A percentile compares a stretch with the other conserved stretches of the same genome.
Evolutionary conservation across 352 stramenopile species (phyloP).

Genomic region (Globisporangium rhizosaccharum): DNA sequence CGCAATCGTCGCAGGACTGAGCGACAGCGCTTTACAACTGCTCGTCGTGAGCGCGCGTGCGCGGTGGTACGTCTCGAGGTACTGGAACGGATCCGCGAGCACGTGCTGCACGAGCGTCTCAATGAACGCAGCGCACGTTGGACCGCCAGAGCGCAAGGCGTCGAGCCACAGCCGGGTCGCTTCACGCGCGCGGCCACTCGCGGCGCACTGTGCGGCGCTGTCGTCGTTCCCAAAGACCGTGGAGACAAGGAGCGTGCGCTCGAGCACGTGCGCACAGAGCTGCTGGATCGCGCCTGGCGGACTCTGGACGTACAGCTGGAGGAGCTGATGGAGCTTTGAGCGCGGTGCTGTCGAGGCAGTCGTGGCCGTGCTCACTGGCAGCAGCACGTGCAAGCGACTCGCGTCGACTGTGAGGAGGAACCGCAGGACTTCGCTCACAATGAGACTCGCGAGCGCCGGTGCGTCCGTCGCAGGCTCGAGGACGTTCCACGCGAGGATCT

Average conservation of each 20-base stretch:
- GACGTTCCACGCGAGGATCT: conserved; percentile 59
- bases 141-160: conserved; percentile 34
- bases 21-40: conserved; percentile 11
- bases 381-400: conserved; percentile 51
- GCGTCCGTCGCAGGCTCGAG: conserved; percentile 20
- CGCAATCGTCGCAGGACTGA: conserved; percentile 43
- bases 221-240: conserved; percentile 47
- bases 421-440: conserved; percentile 66
- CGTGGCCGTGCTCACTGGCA: conserved; percentile 12
- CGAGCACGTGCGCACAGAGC: conserved; percentile 41
- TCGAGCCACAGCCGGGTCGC: conserved; percentile 69
- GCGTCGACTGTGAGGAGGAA: conserved; percentile 60
- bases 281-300: conserved; percentile 19
- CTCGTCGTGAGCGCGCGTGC: conserved; percentile 5
- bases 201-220: neutral
- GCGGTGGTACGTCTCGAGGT: conserved; percentile 26
- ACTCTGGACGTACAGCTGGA: conserved; percentile 49
- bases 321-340: conserved; percentile 66
- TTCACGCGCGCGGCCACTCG: conserved; percentile 25
- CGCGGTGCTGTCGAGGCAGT: conserved; percentile 13
- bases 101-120: conserved; percentile 40
- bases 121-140: conserved; percentile 34
- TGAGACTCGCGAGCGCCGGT: conserved; percentile 38
- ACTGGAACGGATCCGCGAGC: conserved; percentile 43
- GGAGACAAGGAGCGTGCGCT: conserved; percentile 45